Evolutionary conservation across 225 moss, liverwort and hornwort genomes (phyloP), one percentile per base, ranked within the genome.

Genomic region (Polytrichum formosum): DNA sequence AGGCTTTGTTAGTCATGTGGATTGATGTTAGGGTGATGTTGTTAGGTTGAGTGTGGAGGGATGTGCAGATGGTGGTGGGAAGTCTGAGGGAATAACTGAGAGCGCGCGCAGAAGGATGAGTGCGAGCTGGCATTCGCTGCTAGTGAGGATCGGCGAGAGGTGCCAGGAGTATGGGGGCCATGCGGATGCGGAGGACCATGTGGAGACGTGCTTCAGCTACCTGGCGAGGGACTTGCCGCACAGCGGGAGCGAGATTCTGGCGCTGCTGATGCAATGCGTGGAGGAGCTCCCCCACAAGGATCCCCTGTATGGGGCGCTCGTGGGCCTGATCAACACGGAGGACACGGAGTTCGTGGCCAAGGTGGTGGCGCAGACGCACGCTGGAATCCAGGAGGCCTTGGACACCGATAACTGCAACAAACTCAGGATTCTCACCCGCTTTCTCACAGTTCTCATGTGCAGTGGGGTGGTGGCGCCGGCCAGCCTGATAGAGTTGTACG

Each of bases 271-370:
- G 92, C 98, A 94, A 79, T 98, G 92, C 67, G 94, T 89, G 72
- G 94, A 92, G 80, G 98, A 98, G 84, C 84, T 94, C n/a, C 98
- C 98, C 1, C 98, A 98, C 70, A 99, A 99, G 66, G 88, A 92
- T 26, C 98, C 98, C 4, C 76, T 99, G 28, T 99, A 99, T 25
- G 94, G 92, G 7, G 90, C 98, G 5, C 84, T 99, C 71, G 97
- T 94, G 46, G 98, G 94, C 17, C 74, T 99, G 37, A 90, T 99
- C 54, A 99, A 99, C 35, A 91, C 92, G 19, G 98, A 99, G 69
- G 86, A 91, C 65, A 83, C 73, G 18, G 92, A 90, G 72, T 94
- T 99, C 70, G 94, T 88, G 1, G 83, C 67, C 9, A 94, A 93
- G 76, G 82, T 99, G 59, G 94, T 94, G 5, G 73, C 73, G 19